phyloP scores from a whole-genome alignment of 768 basidiomycete genomes.

The Agrocybe praecox region DNA sequence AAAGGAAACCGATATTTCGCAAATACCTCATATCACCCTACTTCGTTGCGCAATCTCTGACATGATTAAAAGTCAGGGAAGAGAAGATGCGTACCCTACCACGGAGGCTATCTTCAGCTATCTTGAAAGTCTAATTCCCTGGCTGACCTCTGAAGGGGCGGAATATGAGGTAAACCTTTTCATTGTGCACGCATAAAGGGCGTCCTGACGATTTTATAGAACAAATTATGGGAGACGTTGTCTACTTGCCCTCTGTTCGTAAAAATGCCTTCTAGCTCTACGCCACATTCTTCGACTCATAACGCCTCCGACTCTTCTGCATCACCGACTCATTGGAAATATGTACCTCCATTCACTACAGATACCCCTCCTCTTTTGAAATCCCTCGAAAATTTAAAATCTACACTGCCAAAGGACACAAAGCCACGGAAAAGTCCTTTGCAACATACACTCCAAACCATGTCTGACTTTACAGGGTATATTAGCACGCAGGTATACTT shows the following conservation, averaged over 20 bases:
- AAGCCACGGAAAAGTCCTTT: slow-evolving; percentile 37
- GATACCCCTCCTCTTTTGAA: slow-evolving; percentile 38
- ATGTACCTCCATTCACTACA: slow-evolving; percentile 30
- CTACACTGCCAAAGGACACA: slow-evolving; percentile 36
- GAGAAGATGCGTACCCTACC: slow-evolving; percentile 39
- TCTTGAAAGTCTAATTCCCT: slow-evolving; percentile 59
- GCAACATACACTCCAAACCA: slow-evolving; percentile 65
- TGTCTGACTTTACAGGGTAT: slow-evolving; percentile 79
- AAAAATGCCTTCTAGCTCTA: slow-evolving; percentile 24
- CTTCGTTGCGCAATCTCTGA: slow-evolving; percentile 67
- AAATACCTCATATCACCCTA: slow-evolving; percentile 53
- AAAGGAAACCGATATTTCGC: slow-evolving; percentile 27
- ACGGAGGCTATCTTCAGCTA: slow-evolving; percentile 62
- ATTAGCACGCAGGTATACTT: slow-evolving; percentile 74
- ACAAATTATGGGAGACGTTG: slow-evolving; percentile 67
- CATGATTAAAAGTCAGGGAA: slow-evolving; percentile 38
- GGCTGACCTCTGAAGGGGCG: slow-evolving; percentile 54
- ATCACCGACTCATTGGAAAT: slow-evolving; percentile 38
- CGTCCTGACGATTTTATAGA: slow-evolving; percentile 16
- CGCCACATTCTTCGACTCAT: slow-evolving; percentile 19
- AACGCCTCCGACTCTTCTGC: slow-evolving; percentile 13
- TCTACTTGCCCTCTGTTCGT: slow-evolving; percentile 53
- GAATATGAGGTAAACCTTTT: slow-evolving; percentile 52
- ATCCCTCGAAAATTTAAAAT: slow-evolving; percentile 37
- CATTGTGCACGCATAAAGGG: neutral